Evolutionary conservation across 345 rosid species (phyloP).

Genomic region (Rhodomyrtus tomentosa): DNA sequence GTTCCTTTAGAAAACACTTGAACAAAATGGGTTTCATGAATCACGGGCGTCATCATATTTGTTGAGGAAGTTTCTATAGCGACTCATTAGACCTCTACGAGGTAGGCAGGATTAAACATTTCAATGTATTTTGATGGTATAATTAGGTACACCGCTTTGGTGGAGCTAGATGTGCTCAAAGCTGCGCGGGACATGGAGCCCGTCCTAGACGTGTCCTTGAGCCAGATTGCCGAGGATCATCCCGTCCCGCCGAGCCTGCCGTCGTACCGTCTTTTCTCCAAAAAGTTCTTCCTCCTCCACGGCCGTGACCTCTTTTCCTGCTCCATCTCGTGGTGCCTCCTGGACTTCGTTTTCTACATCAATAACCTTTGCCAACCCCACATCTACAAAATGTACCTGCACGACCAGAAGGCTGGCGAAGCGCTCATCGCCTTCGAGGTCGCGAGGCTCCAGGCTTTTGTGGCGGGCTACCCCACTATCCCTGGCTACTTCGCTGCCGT

Average conservation of each 20-base stretch:
- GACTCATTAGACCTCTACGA: not conserved
- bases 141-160: conserved; percentile 60
- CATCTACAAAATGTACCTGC: conserved; percentile 15
- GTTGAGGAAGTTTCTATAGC: not conserved
- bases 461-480: conserved; percentile 41
- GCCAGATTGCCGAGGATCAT: conserved; percentile 30
- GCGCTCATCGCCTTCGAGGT: conserved; percentile 15
- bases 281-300: conserved; percentile 40
- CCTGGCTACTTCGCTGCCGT: conserved; percentile 69
- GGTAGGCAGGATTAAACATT: accelerated
- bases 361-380: conserved; percentile 46
- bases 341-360: conserved; percentile 59
- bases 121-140: not conserved
- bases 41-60: not conserved
- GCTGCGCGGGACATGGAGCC: conserved; percentile 62
- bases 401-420: not conserved
- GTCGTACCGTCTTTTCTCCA: conserved; percentile 40
- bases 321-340: conserved; percentile 49
- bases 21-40: not conserved
- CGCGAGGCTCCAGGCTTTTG: conserved; percentile 31
- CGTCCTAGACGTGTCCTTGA: conserved; percentile 36
- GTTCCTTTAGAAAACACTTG: not conserved
- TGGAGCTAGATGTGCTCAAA: conserved; percentile 46
- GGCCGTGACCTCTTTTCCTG: conserved; percentile 60
- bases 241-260: conserved; percentile 8